Evolutionary conservation across 1,139 yeast species (phyloP), one percentile per base, ranked within the genome.

Genomic region (Hemisphaericaspora xylanilytica): DNA sequence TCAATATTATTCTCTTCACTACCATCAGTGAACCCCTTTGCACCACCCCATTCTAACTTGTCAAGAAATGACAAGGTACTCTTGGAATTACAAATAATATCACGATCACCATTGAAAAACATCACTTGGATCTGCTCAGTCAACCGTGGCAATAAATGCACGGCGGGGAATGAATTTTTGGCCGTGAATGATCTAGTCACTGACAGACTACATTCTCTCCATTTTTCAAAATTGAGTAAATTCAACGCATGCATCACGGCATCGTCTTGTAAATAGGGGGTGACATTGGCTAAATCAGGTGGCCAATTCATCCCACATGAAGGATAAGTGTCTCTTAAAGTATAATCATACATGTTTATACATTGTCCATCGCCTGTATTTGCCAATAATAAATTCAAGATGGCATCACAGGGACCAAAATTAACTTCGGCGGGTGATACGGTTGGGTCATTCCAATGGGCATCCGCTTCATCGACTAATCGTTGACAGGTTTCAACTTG

Each of bases 271-370:
- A 92, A 72, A 54, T 85, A 92, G 8, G 79, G 75, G 0, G 73
- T 65, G 11, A 89, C 81, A 35, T 64, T 50, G 0, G 61, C 65
- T 46, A 90, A 65, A 47, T 80, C 92, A 17, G 76, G 77, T 0
- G 99, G 99, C 99, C 99, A 92, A 56, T 85, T 85, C 80, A 80
- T 74, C 4, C 98, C 98, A 63, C 99, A 92, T 0, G 85, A 66
- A 0, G 97, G 97, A 50, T 67, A 88, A 0, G 79, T 61, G 56
- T 92, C 97, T 24, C 63, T 68, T 39, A 85, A 65, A 25, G 85
- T 73, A 41, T 79, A 77, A 58, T 92, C 96, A 59, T 92, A 92
- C 74, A 88, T 81, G 59, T 92, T 92, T 50, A 78, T 53, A 57
- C 98, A 90, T 45, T 69, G 72, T 39, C 67, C 41, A 37, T 68